These are phyloP conservation scores for Aspergillus sp. DNA, from an alignment of 2,329 filamentous ascomycete species.

Conservation along the genomic window DNA sequence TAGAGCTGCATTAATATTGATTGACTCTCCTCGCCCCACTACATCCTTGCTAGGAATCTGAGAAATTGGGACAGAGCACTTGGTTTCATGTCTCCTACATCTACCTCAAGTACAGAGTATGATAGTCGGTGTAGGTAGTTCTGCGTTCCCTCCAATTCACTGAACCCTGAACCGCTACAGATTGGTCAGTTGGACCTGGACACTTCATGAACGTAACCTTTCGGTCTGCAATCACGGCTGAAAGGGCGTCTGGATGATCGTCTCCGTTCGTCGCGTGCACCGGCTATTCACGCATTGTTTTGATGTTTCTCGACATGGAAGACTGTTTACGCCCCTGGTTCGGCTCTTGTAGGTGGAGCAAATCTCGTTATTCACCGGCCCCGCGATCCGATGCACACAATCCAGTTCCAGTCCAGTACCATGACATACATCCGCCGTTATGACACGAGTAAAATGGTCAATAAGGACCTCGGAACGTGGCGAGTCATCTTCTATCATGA, in stretches of 20 bases:
- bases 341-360: slow-evolving; percentile 16
- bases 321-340: slow-evolving; percentile 16
- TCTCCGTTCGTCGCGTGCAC: background rate
- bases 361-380: slow-evolving; percentile 10
- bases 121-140: too few relatives aligned
- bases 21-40: slow-evolving; percentile 8
- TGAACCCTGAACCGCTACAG: too few relatives aligned
- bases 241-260: background rate
- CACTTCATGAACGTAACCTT: too few relatives aligned
- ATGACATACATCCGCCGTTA: too few relatives aligned
- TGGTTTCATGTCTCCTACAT: too few relatives aligned
- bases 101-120: too few relatives aligned
- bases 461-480: too few relatives aligned
- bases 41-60: slow-evolving; percentile 6
- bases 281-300: slow-evolving; percentile 11
- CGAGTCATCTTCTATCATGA: background rate
- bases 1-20: slow-evolving; percentile 7
- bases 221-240: too few relatives aligned
- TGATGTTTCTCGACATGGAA: slow-evolving; percentile 20
- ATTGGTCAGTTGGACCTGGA: too few relatives aligned
- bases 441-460: too few relatives aligned
- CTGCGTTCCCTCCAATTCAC: too few relatives aligned
- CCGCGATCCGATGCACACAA: slow-evolving; percentile 11
- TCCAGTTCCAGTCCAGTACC: background rate
- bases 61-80: too few relatives aligned